Evolutionary conservation across 257 asterid species (phyloP), one percentile per base, ranked within the genome.

Genomic region (Misopates orontium): DNA sequence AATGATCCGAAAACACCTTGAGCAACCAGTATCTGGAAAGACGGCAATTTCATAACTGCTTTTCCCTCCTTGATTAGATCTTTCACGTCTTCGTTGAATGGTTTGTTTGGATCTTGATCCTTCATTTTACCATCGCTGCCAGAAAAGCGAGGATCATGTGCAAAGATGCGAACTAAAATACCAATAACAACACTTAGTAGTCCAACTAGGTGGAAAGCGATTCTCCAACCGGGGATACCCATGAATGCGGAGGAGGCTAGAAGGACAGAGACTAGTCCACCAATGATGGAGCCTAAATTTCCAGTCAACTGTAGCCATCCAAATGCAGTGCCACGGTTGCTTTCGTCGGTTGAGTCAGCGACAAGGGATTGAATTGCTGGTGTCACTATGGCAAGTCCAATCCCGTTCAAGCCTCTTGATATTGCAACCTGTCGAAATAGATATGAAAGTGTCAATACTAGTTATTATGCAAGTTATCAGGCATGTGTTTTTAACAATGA

Each of bases 211-310:
- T 87, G 89, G 70, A 92, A 92, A 16, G 97, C 90, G 0, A 92
- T 65, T 71, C 98, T 79, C 98, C 98, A 92, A 32, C 97, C 98
- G 0, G 94, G 81, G 13, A 92, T 84, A 5, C 98, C 98, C 82
- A 85, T 59, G 75, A 87, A 63, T 3, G 96, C 50, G 1, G 85
- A 68, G 44, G 88, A 82, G 64, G 98, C 95, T 14, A 92, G 36
- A 1, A 89, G 73, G 23, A 87, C 81, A 1, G 97, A 80, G 18
- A 78, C 5, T 13, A 82, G 81, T 3, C 95, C 96, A 4, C 98
- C 97, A 28, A 89, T 75, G 11, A 85, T 84, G 52, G 95, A 78
- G 20, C 98, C 98, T 3, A 87, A 23, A 77, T 82, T 83, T 20
- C 87, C 89, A 0, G 96, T 90, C 22, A 90, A 31, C 14, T 81